These are phyloP conservation scores for Lobosporangium transversale DNA, from an alignment of 192 early-diverging fungal genomes.

Conservation along the genomic window DNA sequence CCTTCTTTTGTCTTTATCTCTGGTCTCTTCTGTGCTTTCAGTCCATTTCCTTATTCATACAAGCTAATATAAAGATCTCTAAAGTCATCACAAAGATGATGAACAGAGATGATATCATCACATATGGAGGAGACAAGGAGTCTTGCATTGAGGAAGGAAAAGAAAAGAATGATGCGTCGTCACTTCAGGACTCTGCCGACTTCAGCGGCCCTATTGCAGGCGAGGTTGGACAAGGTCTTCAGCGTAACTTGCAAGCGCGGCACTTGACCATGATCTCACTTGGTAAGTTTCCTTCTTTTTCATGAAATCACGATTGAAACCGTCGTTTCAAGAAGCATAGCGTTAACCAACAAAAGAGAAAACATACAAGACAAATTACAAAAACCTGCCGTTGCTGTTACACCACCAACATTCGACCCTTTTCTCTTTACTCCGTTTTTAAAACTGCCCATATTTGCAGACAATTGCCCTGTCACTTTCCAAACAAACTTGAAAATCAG, in stretches of 20 bases:
- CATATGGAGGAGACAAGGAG: slow-evolving; percentile 28
- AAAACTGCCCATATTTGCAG: background rate
- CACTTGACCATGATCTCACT: slow-evolving; percentile 71
- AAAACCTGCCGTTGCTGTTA: background rate
- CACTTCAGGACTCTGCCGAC: slow-evolving; percentile 22
- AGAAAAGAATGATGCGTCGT: background rate
- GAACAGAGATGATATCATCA: slow-evolving; percentile 12
- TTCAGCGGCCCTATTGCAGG: background rate
- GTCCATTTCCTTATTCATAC: too few species aligned
- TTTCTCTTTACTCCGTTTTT: background rate
- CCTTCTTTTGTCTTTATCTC: background rate
- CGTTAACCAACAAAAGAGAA: background rate
- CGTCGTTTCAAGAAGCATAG: too few species aligned
- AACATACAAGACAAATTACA: background rate
- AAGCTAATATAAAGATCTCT: too few species aligned
- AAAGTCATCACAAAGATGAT: slow-evolving; percentile 5
- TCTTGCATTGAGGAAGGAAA: slow-evolving; percentile 7
- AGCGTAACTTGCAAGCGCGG: slow-evolving; percentile 73
- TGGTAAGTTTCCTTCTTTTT: slow-evolving; percentile 14
- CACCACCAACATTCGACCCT: background rate
- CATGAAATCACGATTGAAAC: background rate
- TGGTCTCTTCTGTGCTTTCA: too few species aligned
- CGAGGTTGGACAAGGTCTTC: slow-evolving; percentile 45
- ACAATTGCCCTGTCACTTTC: background rate
- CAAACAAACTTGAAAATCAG: background rate